phyloP scores from a whole-genome alignment of 176 grass and related monocot species.

The Eragrostis nindensis region DNA sequence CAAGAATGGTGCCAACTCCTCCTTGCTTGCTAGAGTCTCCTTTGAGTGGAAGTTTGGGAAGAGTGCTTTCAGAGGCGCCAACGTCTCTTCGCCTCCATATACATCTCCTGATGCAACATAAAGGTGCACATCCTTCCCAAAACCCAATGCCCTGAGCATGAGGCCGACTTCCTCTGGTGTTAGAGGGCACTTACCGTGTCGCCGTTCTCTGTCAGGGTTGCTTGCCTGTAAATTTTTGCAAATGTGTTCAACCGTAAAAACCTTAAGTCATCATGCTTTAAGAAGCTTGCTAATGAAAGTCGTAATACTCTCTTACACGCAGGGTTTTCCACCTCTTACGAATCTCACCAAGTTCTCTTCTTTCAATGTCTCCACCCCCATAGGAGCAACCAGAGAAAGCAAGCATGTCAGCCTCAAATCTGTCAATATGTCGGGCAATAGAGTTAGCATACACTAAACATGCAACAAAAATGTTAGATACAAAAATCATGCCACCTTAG shows the following conservation, averaged over 20 bases:
- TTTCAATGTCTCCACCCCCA: slow-evolving; percentile 92
- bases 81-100: slow-evolving; percentile 79
- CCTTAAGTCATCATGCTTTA: slow-evolving; percentile 11
- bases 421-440: slow-evolving; percentile 36
- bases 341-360: slow-evolving; percentile 73
- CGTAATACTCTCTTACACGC: slow-evolving; percentile 61
- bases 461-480: background rate
- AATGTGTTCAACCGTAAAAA: slow-evolving; percentile 26
- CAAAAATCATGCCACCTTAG: slow-evolving; percentile 62
- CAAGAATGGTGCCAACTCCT: slow-evolving; percentile 73
- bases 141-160: slow-evolving; percentile 88
- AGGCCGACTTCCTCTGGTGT: slow-evolving; percentile 89
- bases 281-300: slow-evolving; percentile 12
- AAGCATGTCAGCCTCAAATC: slow-evolving; percentile 99
- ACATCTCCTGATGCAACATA: slow-evolving; percentile 94
- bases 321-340: slow-evolving; percentile 92
- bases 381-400: slow-evolving; percentile 98
- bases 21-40: slow-evolving; percentile 77
- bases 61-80: slow-evolving; percentile 82
- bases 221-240: slow-evolving; percentile 58
- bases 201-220: slow-evolving; percentile 79
- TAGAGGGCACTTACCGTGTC: slow-evolving; percentile 89
- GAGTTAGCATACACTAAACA: background rate
- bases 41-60: slow-evolving; percentile 95
- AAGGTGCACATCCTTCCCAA: slow-evolving; percentile 75